A percentile compares a stretch with the other conserved stretches of the same genome.
Conservation (phyloP, 2,329 filamentous ascomycete species). For the Calonectria multiphialidica region DNA sequence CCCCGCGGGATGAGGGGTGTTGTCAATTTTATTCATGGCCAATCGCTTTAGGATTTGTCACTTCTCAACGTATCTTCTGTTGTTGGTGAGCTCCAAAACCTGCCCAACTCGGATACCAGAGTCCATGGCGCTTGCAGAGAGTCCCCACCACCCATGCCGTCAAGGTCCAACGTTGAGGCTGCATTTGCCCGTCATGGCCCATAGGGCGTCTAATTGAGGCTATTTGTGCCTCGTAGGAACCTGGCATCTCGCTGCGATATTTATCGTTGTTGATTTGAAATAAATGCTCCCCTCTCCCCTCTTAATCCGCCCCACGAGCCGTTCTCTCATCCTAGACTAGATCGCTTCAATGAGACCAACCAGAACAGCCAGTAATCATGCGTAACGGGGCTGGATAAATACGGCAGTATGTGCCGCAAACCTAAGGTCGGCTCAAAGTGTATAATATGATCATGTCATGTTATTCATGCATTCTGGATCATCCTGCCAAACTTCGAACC, state of each 20-base stretch:
- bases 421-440: slow-evolving; percentile 3
- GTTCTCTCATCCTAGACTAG: slow-evolving; percentile 10
- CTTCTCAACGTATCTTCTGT: slow-evolving; percentile 19
- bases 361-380: background rate
- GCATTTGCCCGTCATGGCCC: slow-evolving; percentile 3
- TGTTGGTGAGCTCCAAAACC: slow-evolving; percentile 33
- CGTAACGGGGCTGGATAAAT: background rate
- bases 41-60: slow-evolving; percentile 27
- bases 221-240: background rate
- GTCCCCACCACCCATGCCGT: slow-evolving; percentile 33
- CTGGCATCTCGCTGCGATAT: background rate
- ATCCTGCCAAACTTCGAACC: slow-evolving; percentile 10
- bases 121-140: slow-evolving; percentile 14
- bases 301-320: slow-evolving; percentile 1
- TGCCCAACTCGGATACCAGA: slow-evolving; percentile 27
- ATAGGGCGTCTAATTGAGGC: background rate
- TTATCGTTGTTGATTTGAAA: slow-evolving; percentile 15
- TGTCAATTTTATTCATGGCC: slow-evolving; percentile 28
- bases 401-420: slow-evolving; percentile 14
- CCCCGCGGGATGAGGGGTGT: slow-evolving; percentile 20
- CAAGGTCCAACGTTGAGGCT: slow-evolving; percentile 13
- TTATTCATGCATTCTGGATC: background rate
- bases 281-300: background rate
- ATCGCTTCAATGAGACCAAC: slow-evolving; percentile 10
- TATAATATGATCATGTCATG: slow-evolving; percentile 13